These are phyloP conservation scores for Trichoderma sp. DNA, from an alignment of 2,329 filamentous ascomycete species.

Conservation along the genomic window DNA sequence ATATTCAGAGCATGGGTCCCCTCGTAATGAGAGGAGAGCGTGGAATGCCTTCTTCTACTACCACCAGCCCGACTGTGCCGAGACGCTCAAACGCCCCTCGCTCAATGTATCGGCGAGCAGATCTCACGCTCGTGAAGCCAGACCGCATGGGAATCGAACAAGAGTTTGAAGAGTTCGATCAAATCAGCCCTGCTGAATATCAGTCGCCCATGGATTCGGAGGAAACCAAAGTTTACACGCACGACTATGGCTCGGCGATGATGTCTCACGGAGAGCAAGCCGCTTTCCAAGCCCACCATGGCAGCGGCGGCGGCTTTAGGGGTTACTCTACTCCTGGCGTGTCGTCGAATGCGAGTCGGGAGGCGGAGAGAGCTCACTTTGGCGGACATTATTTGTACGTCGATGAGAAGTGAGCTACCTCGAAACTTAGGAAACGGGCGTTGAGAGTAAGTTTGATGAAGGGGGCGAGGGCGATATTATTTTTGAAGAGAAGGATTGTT, in stretches of 20 bases:
- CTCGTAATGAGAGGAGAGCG: slow-evolving; percentile 4
- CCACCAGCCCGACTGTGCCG: not conserved
- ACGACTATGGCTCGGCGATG: not conserved
- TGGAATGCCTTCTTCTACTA: not conserved
- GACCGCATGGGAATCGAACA: not conserved
- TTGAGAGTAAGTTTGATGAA: not conserved
- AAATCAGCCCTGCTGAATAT: not conserved
- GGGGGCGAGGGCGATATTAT: not conserved
- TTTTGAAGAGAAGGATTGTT: not conserved
- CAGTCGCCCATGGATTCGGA: not conserved
- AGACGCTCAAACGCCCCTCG: not conserved
- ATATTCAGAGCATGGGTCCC: not conserved
- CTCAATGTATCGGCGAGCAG: not conserved
- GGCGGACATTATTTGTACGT: not conserved
- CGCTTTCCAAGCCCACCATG: slow-evolving; percentile 7
- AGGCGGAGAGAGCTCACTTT: not conserved
- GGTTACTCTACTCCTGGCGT: not conserved
- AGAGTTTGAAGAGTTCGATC: not conserved
- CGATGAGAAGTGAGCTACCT: not conserved
- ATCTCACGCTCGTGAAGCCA: not conserved
- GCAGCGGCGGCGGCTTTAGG: not conserved
- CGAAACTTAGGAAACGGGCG: not conserved
- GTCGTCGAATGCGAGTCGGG: not conserved
- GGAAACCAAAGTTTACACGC: not conserved
- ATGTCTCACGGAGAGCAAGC: slow-evolving; percentile 1